phyloP scores from a whole-genome alignment of 208 protist genomes.

The Trypanosoma lewisi region DNA sequence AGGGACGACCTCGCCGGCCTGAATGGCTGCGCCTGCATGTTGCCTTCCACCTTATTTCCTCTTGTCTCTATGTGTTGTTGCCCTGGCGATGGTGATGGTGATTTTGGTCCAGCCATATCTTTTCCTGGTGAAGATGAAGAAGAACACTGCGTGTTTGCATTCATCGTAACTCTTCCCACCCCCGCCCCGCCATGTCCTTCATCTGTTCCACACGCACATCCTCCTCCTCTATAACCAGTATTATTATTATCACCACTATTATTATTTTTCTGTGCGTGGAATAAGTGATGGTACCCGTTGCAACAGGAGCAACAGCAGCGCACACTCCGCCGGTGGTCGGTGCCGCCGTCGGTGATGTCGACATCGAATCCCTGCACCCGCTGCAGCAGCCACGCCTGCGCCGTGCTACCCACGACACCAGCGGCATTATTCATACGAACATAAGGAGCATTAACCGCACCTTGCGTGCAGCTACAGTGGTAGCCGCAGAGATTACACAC shows the following conservation, averaged over 20 bases:
- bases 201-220: neutral
- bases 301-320: conserved; percentile 24
- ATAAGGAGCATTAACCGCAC: neutral
- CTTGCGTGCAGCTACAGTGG: conserved; percentile 18
- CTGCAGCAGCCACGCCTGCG: conserved; percentile 23
- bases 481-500: neutral
- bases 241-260: neutral
- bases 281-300: conserved; percentile 21
- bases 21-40: neutral
- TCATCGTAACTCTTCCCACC: neutral
- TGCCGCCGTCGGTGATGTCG: conserved; percentile 51
- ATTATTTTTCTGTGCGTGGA: neutral
- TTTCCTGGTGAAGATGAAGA: no score
- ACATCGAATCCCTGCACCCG: conserved; percentile 40
- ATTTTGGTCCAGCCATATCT: neutral
- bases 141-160: neutral
- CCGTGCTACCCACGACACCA: neutral
- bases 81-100: neutral
- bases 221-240: neutral
- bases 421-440: neutral
- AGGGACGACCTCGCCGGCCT: conserved; percentile 1
- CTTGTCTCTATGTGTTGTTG: neutral
- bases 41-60: neutral
- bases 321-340: neutral
- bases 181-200: neutral